phyloP scores from a whole-genome alignment of 2,329 filamentous ascomycete species.

The Corynespora cassiicola region DNA sequence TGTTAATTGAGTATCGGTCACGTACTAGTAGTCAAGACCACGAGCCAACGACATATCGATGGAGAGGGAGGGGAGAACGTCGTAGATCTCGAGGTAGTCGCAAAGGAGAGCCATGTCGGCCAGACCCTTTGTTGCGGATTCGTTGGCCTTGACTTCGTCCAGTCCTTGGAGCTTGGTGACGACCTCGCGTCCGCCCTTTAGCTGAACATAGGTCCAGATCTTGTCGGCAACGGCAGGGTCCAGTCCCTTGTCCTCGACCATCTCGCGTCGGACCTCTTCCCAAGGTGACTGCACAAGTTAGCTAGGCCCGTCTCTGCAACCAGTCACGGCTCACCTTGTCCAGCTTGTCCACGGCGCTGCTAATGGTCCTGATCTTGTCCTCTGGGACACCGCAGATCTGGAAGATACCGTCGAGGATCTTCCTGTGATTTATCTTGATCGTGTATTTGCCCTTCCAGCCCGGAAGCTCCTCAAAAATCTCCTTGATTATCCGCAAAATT shows the following conservation, averaged over 20 bases:
- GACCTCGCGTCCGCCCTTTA: constrained; percentile 77
- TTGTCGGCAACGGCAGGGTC: constrained; percentile 78
- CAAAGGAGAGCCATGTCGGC: constrained; percentile 82
- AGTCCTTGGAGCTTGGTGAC: constrained; percentile 73
- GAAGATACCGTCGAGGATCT: constrained; percentile 92
- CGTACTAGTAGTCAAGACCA: constrained; percentile 90
- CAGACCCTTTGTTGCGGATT: constrained; percentile 78
- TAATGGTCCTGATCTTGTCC: constrained; percentile 88
- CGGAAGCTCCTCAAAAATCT: constrained; percentile 79
- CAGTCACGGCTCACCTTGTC: constrained; percentile 71
- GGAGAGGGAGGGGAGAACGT: constrained; percentile 74
- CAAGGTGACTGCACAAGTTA: constrained; percentile 64
- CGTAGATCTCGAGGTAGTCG: constrained; percentile 80
- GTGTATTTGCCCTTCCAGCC: constrained; percentile 77
- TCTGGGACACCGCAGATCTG: constrained; percentile 86
- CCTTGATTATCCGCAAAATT: constrained; percentile 81
- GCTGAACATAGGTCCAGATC: constrained; percentile 84
- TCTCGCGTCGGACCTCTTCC: constrained; percentile 88
- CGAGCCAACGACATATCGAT: constrained; percentile 91
- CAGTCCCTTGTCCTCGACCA: constrained; percentile 91
- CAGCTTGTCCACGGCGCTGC: constrained; percentile 92
- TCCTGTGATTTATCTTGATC: constrained; percentile 94
- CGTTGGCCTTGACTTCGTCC: constrained; percentile 72
- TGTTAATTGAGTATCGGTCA: too few relatives aligned
- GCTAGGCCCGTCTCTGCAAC: constrained; percentile 1